Base-by-base conservation (phyloP, 2,329 filamentous ascomycete species). In the Ambrosiella beaveri region DNA sequence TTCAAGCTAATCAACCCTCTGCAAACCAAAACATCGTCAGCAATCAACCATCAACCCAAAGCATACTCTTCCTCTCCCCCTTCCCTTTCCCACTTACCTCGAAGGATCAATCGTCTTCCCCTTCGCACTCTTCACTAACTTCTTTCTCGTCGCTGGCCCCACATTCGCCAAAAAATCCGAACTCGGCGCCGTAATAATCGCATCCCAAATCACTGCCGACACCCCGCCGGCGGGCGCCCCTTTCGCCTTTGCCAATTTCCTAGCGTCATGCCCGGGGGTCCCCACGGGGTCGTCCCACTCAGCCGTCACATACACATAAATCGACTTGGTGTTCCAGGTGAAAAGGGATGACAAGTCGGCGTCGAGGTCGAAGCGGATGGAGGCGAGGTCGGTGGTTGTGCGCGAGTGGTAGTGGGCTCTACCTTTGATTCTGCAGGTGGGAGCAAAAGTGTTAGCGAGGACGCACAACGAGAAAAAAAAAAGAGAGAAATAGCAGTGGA, bases 291-390 rank as follows among this genome's bases (percentile, higher is more conserved):
- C 65, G 35, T 76, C 74, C 81, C 81, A 85, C 65, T 82, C 84
- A 57, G 91, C 91, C 58, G 88, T 91, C 60, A 98, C 83, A 74
- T 95, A 98, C 69, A 96, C 83, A 73, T 97, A 98, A 66, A 98
- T 74, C 73, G 97, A 88, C 71, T 98, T 98, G 17, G 94, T 98
- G 77, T 98, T 98, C 93, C 91, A 98, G 67, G 87, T 95, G 79
- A 97, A 97, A 65, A 98, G 86, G 49, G 85, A 85, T 61, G 82
- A 85, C 61, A 98, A 80, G 73, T 98, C 91, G 57, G 90, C 86
- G 66, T 95, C 86, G 61, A 98, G 79, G 66, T 90, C 87, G 76
- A 98, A 98, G 69, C 84, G 85, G 68, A 98, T 85, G 68, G 93
- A 82, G 64, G 91, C 93, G 70, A 96, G 97, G 72, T 98, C 93